phyloP scores from a whole-genome alignment of 139 green algal genomes.

The Coelastrella sp. region DNA sequence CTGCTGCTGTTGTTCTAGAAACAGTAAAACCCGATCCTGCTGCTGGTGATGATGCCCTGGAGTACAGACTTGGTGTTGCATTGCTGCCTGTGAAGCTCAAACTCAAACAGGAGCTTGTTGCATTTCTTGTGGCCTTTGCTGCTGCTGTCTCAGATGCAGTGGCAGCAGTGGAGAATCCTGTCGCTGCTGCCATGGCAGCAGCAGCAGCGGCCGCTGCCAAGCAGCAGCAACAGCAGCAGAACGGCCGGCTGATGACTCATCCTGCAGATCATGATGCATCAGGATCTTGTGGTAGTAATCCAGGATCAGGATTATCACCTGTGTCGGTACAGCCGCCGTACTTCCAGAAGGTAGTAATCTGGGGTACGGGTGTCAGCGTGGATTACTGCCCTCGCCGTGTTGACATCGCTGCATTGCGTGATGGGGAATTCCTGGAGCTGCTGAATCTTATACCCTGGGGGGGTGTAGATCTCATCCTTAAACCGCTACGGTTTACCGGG shows the following conservation, averaged over 20 bases:
- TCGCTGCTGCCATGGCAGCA: conserved; percentile 28
- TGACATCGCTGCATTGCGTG: conserved; percentile 69
- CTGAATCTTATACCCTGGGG: conserved; percentile 82
- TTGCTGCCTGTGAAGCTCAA: conserved; percentile 65
- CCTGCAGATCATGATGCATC: not conserved
- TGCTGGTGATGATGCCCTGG: conserved; percentile 52
- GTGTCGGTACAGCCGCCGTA: conserved; percentile 55
- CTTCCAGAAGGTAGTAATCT: conserved; percentile 59
- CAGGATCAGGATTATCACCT: conserved; percentile 11
- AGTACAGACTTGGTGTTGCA: conserved; percentile 64
- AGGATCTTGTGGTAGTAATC: not conserved
- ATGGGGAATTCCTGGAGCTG: conserved; percentile 72
- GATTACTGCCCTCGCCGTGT: conserved; percentile 69
- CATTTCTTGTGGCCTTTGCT: conserved; percentile 67
- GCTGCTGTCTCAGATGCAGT: conserved; percentile 47
- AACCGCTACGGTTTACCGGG: conserved; percentile 61
- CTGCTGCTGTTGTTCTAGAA: conserved; percentile 66
- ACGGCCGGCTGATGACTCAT: too few relatives aligned
- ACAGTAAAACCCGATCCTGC: conserved; percentile 60
- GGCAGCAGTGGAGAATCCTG: conserved; percentile 32
- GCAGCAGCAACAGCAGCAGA: not conserved
- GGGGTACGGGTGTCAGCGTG: conserved; percentile 46
- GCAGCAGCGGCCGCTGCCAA: conserved; percentile 8
- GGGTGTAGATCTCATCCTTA: conserved; percentile 70
- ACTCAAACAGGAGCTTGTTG: conserved; percentile 74